Base-by-base conservation (phyloP, 139 green algal species). In the Haematococcus sp. region DNA sequence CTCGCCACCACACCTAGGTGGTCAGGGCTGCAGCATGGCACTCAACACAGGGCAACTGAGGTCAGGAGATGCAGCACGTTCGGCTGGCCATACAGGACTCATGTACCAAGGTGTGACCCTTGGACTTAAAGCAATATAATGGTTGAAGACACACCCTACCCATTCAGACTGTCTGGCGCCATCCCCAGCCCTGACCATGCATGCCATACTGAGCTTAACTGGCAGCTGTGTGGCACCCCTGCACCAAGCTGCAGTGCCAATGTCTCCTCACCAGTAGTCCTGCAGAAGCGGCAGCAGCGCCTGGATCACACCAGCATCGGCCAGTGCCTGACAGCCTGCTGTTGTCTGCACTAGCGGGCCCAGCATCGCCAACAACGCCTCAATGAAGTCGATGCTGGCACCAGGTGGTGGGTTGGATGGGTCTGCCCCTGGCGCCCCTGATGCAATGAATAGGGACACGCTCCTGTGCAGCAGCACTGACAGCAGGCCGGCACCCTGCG, bases 351-450 rank as follows among this genome's bases (percentile, higher is more conserved):
- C 86, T 64, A 98, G 81, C 0, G 81, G 78, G 23, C 76, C 75
- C 43, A 98, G 76, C 52, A 98, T 83, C 0, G 74, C 73, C 72
- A 98, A 74, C 63, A 98, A 75, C 15, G 93, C 90, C 44, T 98
- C 94, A 9, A 94, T 78, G 65, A 94, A 96, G 23, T 82, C 77
- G 5, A 80, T 56, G 56, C 44, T 81, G 81, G 13, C 32, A 23
- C 43, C 43, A 33, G 20, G n/a, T 31, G 68, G 7, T 7, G 43
- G 35, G 55, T 16, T 30, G n/a, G 9, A 11, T 63, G 55, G n/a
- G n/a, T 33, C 23, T 34, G 70, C 31, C 35, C 31, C 31, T 49
- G 59, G 34, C 31, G 9, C 28, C 31, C 40, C 43, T 40, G 22
- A 28, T 5, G 66, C 81, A 17, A 74, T 73, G 4, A 75, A 71